Percentiles rank a stretch among this genome's conserved stretches.
phyloP scores from a whole-genome alignment of 768 basidiomycete genomes.

The Cyathus striatus region DNA sequence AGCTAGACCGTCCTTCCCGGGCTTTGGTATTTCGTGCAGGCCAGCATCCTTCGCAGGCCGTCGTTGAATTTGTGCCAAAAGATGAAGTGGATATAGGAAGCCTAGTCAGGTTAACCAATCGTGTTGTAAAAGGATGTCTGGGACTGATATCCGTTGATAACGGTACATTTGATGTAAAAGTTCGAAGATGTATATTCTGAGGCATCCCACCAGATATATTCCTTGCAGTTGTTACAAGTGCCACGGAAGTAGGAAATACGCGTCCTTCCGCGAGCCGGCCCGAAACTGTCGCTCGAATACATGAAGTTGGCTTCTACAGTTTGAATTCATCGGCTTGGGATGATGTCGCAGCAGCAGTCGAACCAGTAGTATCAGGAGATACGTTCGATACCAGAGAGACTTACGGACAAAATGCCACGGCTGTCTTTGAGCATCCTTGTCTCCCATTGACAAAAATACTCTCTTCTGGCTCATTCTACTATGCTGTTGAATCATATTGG shows the following conservation, averaged over 20 bases:
- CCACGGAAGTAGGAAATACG: constrained; percentile 71
- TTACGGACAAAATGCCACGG: constrained; percentile 35
- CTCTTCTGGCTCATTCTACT: constrained; percentile 91
- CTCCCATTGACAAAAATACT: constrained; percentile 85
- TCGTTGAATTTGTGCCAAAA: constrained; percentile 82
- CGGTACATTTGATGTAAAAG: constrained; percentile 37
- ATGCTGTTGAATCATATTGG: constrained; percentile 77
- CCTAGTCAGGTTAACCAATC: constrained; percentile 62
- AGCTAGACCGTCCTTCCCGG: constrained; percentile 49
- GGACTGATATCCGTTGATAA: constrained; percentile 74
- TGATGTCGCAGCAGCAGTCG: constrained; percentile 49
- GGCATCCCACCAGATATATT: constrained; percentile 60
- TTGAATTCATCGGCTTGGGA: constrained; percentile 85
- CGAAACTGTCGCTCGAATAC: constrained; percentile 76
- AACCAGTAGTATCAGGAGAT: constrained; percentile 55
- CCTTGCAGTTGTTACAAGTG: constrained; percentile 73
- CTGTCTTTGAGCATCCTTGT: constrained; percentile 84
- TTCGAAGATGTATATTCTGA: neutral
- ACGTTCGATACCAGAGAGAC: constrained; percentile 48
- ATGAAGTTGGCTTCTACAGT: constrained; percentile 87
- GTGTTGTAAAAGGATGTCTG: constrained; percentile 76
- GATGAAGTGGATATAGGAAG: constrained; percentile 64
- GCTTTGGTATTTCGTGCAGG: constrained; percentile 73
- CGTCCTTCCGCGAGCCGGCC: constrained; percentile 51
- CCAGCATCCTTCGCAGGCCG: constrained; percentile 52